These are phyloP conservation scores for Acorus gramineus DNA, from an alignment of 106 monocot genomes.

Conservation along the genomic window DNA sequence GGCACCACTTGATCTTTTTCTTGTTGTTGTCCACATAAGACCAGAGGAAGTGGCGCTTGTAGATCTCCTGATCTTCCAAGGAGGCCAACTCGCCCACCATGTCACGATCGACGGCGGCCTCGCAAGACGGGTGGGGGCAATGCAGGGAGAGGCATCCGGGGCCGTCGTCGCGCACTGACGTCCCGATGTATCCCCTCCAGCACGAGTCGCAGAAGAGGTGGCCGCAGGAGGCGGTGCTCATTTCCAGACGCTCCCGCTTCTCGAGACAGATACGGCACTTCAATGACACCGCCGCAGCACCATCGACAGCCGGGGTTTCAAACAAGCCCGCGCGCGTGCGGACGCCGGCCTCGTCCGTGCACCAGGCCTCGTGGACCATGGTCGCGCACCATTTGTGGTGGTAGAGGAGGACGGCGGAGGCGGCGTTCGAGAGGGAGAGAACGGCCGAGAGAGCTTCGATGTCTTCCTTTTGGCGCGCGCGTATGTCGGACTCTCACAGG, in stretches of 20 bases:
- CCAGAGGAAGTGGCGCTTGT: not conserved
- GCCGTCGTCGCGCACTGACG: not conserved
- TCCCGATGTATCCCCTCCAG: not conserved
- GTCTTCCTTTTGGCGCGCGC: no score
- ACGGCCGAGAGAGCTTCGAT: no score
- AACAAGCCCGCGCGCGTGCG: not conserved
- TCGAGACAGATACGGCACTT: not conserved
- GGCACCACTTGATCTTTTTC: not conserved
- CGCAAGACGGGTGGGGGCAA: not conserved
- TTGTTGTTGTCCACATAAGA: not conserved
- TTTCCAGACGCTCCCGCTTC: no score
- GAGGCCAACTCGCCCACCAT: not conserved
- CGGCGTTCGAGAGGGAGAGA: not conserved
- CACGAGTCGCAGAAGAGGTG: not conserved
- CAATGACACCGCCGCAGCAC: not conserved
- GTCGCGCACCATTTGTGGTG: not conserved
- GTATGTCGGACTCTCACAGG: slow-evolving; percentile 3
- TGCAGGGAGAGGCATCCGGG: not conserved
- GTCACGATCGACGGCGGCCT: not conserved
- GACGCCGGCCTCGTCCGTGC: not conserved
- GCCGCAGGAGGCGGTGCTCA: not conserved
- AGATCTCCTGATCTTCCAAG: not conserved
- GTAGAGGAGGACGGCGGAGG: not conserved
- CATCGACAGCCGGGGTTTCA: not conserved
- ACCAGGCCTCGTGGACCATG: not conserved